These are phyloP conservation scores for Penicillium ucsense DNA, from an alignment of 495 filamentous ascomycete genomes.

Conservation along the genomic window DNA sequence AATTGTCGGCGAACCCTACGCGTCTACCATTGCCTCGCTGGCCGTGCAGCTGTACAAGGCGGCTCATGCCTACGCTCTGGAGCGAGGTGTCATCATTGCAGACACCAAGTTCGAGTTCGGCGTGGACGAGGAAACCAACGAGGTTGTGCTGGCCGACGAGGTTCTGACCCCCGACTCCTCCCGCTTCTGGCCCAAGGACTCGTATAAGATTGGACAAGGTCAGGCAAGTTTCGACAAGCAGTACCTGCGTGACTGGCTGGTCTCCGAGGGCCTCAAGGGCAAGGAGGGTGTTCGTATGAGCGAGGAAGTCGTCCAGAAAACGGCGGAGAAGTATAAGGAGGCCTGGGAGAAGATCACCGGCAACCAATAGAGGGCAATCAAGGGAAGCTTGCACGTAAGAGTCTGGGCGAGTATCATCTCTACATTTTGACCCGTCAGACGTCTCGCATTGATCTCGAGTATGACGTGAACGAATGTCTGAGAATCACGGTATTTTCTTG, in stretches of 20 bases:
- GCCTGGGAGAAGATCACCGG: slow-evolving; percentile 65
- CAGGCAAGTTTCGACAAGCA: slow-evolving; percentile 92
- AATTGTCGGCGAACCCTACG: slow-evolving; percentile 67
- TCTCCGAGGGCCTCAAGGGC: slow-evolving; percentile 56
- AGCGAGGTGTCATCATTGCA: slow-evolving; percentile 82
- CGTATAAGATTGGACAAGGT: slow-evolving; percentile 60
- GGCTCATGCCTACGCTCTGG: slow-evolving; percentile 63
- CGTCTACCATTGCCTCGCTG: slow-evolving; percentile 62
- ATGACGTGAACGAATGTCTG: too few species aligned
- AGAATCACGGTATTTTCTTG: too few species aligned
- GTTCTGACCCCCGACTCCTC: slow-evolving; percentile 81
- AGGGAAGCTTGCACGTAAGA: too few species aligned
- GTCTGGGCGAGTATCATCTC: too few species aligned
- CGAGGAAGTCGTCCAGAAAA: slow-evolving; percentile 52
- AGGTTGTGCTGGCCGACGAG: slow-evolving; percentile 83
- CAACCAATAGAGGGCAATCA: too few species aligned
- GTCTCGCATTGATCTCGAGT: background rate
- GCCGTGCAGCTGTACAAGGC: slow-evolving; percentile 63
- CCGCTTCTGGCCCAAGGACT: slow-evolving; percentile 76
- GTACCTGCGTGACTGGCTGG: slow-evolving; percentile 80
- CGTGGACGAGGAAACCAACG: slow-evolving; percentile 61
- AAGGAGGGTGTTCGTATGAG: slow-evolving; percentile 60
- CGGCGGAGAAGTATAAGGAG: slow-evolving; percentile 55
- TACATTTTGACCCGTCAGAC: too few species aligned
- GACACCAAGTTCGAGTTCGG: slow-evolving; percentile 83